Conservation (phyloP, 768 basidiomycete species). For the Calvatia gigantea region DNA sequence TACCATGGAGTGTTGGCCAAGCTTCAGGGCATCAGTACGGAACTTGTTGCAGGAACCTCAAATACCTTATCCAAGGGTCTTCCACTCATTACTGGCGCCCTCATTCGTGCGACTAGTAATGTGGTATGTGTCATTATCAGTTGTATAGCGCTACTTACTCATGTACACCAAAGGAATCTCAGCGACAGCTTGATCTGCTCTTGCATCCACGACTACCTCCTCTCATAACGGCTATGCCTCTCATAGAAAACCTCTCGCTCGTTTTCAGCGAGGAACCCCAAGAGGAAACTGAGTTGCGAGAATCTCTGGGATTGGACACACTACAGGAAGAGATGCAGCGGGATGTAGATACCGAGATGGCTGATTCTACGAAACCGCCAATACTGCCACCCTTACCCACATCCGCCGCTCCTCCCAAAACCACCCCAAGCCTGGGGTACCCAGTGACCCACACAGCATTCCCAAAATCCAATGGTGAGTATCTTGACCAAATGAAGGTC, state of each 20-base stretch:
- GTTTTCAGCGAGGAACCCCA: constrained; percentile 60
- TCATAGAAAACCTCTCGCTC: constrained; percentile 57
- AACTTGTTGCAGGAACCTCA: constrained; percentile 51
- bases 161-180: constrained; percentile 16
- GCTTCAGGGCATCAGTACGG: constrained; percentile 45
- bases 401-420: background rate
- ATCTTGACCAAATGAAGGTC: background rate
- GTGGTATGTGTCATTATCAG: constrained; percentile 23
- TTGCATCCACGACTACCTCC: constrained; percentile 82
- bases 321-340: background rate
- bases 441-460: background rate
- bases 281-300: constrained; percentile 53
- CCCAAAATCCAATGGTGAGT: background rate
- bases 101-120: constrained; percentile 21
- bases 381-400: no score
- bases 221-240: constrained; percentile 62
- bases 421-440: background rate
- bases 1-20: constrained; percentile 40
- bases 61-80: constrained; percentile 60
- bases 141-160: background rate
- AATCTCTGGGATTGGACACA: constrained; percentile 33
- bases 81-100: constrained; percentile 48
- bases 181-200: constrained; percentile 52
- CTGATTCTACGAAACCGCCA: background rate
- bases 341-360: background rate